Evolutionary conservation across 2,329 filamentous ascomycete genomes (phyloP).

Genomic region (Teratosphaeriaceae sp.): DNA sequence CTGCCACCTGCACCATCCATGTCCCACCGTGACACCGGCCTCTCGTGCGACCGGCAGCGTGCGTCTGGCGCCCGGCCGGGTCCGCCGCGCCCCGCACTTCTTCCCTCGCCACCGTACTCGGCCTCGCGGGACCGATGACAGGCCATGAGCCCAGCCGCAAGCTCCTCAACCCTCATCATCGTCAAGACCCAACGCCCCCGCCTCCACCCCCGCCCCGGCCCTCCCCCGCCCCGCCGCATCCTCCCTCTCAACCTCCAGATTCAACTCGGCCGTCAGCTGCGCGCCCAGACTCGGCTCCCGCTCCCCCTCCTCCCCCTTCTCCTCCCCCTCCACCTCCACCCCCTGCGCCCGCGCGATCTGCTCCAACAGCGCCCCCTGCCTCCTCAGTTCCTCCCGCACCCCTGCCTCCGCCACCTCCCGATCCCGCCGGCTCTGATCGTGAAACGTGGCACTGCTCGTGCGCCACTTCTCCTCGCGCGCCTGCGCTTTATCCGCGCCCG

Average conservation of each 20-base stretch:
- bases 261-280: constrained; percentile 22
- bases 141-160: too few species aligned
- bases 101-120: constrained; percentile 3
- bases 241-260: constrained; percentile 18
- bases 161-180: constrained; percentile 9
- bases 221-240: constrained; percentile 5
- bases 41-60: too few species aligned
- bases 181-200: constrained; percentile 8
- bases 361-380: constrained; percentile 24
- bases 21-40: too few species aligned
- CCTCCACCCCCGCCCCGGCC: neutral
- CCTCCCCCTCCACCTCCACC: constrained; percentile 16
- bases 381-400: constrained; percentile 27
- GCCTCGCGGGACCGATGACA: too few species aligned
- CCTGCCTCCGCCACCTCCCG: constrained; percentile 30
- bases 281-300: constrained; percentile 21
- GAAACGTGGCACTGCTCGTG: constrained; percentile 34
- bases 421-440: constrained; percentile 30
- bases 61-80: too few species aligned
- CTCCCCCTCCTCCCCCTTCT: constrained; percentile 11
- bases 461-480: constrained; percentile 35
- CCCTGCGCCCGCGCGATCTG: constrained; percentile 21
- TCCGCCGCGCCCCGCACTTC: too few species aligned
- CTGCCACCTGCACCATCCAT: too few species aligned
- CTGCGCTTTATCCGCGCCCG: constrained; percentile 29